Base-by-base conservation (phyloP, 2,329 filamentous ascomycete genomes). In the Cercospora janseana region DNA sequence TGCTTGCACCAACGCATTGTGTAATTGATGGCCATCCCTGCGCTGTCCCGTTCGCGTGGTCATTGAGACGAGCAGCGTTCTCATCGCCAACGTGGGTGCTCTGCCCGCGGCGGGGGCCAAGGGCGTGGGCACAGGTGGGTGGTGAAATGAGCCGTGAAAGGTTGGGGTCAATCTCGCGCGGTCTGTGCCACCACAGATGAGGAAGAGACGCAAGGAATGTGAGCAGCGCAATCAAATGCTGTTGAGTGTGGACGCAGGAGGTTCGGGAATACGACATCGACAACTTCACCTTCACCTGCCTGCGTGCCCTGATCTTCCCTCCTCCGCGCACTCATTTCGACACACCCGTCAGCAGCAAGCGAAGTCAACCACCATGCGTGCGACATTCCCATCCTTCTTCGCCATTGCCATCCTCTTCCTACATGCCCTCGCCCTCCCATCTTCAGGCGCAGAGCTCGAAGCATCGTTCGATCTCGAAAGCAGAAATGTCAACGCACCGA, bases 401-500 rank as follows among this genome's bases (percentile, higher is more conserved):
- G 43, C 45, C 9, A 41, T 57, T 20, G 42, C 49, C 7, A 28
- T 42, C 20, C 15, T 46, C 3, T 23, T 54, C 6, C 10, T 52
- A 4, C 49, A 51, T 15, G 29, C 7, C 6, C 21, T 34, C 29
- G 54, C 54, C 2, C 15, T 51, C 9, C 54, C 54, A 4, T 24
- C 40, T 6, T 37, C 26, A 6, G n/a, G 18, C 34, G 18, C 23
- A 16, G 44, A 38, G 32, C 23, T 29, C 15, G 20, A 27, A 15
- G 37, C 40, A 21, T 28, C 27, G 28, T 28, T 27, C 5, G 35
- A 13, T 0, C 43, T 56, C 13, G 46, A 49, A 18, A 5, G 44
- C n/a, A 46, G 52, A 23, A 51, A 54, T 15, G 46, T 54, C 5
- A 24, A 27, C 3, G 57, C 51, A 24, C 57, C 57, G 7, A 48